phyloP scores from a whole-genome alignment of 257 asterid genomes.

The Mitragyna speciosa region DNA sequence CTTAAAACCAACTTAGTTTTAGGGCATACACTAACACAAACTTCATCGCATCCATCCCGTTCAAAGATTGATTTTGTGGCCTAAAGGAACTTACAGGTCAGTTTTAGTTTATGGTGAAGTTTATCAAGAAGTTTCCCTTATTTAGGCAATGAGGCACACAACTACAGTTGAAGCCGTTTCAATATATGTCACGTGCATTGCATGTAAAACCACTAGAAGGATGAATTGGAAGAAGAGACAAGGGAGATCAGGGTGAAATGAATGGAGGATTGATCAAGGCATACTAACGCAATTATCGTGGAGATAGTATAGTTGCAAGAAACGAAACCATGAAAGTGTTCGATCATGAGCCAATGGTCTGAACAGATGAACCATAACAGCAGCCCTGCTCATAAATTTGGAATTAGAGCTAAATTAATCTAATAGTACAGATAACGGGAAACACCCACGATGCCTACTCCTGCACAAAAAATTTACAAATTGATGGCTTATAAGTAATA shows the following conservation, averaged over 20 bases:
- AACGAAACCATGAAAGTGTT: constrained; percentile 33
- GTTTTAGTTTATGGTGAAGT: constrained; percentile 28
- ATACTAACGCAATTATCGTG: constrained; percentile 50
- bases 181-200: constrained; percentile 47
- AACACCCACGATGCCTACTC: too few species aligned
- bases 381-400: too few species aligned
- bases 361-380: too few species aligned
- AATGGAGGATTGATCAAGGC: constrained; percentile 53
- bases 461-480: too few species aligned
- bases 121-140: background rate
- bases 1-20: too few species aligned
- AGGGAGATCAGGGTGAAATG: constrained; percentile 46
- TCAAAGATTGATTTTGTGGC: background rate
- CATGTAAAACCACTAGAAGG: constrained; percentile 44
- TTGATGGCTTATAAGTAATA: too few species aligned
- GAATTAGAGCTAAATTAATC: too few species aligned
- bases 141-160: constrained; percentile 23
- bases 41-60: constrained; percentile 20
- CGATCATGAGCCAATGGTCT: constrained; percentile 5
- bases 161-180: constrained; percentile 45
- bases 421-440: too few species aligned
- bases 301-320: constrained; percentile 45
- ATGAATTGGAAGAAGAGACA: constrained; percentile 38
- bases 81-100: constrained; percentile 8
- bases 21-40: too few species aligned